These are phyloP conservation scores for Pseudoperonospora humuli DNA, from an alignment of 352 stramenopile genomes.

Conservation along the genomic window DNA sequence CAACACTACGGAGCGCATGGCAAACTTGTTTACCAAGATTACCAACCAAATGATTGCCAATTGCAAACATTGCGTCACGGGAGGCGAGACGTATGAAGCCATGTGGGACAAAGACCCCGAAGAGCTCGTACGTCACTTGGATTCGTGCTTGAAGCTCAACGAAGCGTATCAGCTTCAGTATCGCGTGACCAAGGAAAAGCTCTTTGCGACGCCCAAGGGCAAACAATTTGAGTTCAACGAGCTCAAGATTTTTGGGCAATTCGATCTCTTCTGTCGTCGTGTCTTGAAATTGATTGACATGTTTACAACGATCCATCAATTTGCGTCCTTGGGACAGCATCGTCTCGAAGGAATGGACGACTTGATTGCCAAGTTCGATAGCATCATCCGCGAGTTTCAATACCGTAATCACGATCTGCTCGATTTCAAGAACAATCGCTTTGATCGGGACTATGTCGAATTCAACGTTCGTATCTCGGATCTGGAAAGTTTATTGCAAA, in stretches of 20 bases:
- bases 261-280: constrained; percentile 96
- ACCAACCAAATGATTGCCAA: constrained; percentile 98
- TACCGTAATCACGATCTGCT: constrained; percentile 95
- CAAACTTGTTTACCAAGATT: constrained; percentile 95
- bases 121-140: constrained; percentile 91
- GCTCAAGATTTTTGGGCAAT: constrained; percentile 98
- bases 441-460: constrained; percentile 95
- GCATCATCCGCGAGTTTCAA: constrained; percentile 95
- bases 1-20: constrained; percentile 97
- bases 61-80: constrained; percentile 93
- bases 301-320: constrained; percentile 98
- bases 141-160: constrained; percentile 96
- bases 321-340: constrained; percentile 88
- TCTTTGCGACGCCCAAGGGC: constrained; percentile 91
- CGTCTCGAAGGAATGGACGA: constrained; percentile 90
- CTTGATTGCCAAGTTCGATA: constrained; percentile 91
- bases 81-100: constrained; percentile 76
- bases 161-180: constrained; percentile 98
- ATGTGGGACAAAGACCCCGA: constrained; percentile 94
- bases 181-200: constrained; percentile 94
- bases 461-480: constrained; percentile 95
- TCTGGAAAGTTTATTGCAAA: constrained; percentile 93
- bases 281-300: constrained; percentile 99
- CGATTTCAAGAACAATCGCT: constrained; percentile 98
- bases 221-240: constrained; percentile 99